phyloP scores from a whole-genome alignment of 306 rosid genomes.

The Acacia confusa region DNA sequence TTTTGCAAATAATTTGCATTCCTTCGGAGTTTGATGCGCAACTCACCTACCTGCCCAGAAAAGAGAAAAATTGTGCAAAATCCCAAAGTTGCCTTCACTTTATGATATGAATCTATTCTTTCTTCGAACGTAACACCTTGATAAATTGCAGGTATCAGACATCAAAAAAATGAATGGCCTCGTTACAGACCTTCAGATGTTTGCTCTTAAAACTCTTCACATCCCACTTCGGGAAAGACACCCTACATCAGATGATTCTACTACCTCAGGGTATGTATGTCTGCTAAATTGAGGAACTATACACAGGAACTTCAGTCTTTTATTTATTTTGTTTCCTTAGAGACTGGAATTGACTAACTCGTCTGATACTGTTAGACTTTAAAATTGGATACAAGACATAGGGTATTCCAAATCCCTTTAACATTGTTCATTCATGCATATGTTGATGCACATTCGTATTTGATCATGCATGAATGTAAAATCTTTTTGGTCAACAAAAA shows the following conservation, averaged over 20 bases:
- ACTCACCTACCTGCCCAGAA: neutral
- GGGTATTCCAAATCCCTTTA: neutral
- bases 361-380: neutral
- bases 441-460: neutral
- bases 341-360: neutral
- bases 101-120: neutral
- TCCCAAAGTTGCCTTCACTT: neutral
- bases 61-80: neutral
- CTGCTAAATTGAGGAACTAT: neutral
- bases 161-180: conserved; percentile 75
- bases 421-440: neutral
- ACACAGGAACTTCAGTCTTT: neutral
- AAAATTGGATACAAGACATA: neutral
- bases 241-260: conserved; percentile 56
- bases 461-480: neutral
- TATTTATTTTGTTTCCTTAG: neutral
- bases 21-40: neutral
- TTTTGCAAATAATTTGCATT: neutral
- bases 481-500: neutral
- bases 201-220: conserved; percentile 67
- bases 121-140: neutral
- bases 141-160: conserved; percentile 58
- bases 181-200: conserved; percentile 82
- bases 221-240: conserved; percentile 82
- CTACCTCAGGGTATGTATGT: conserved; percentile 29